Conservation (phyloP, 2,329 filamentous ascomycete species). For the Microsporum ferrugineum region DNA sequence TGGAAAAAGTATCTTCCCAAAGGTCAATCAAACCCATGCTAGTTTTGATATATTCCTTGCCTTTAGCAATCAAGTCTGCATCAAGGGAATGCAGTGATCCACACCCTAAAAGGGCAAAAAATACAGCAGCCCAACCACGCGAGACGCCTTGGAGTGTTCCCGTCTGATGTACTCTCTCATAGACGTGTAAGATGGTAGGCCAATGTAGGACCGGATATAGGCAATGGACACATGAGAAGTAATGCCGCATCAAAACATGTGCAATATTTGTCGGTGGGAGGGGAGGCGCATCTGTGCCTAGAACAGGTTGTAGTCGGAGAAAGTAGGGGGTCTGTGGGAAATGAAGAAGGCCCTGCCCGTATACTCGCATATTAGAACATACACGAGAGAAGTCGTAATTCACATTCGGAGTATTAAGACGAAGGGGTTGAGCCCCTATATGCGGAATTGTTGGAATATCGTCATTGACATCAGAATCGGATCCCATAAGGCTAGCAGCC, state of each 20-base stretch:
- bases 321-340: slow-evolving; percentile 58
- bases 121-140: slow-evolving; percentile 62
- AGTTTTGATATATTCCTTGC: slow-evolving; percentile 57
- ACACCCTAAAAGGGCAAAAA: slow-evolving; percentile 73
- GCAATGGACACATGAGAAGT: slow-evolving; percentile 64
- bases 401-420: slow-evolving; percentile 48
- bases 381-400: slow-evolving; percentile 58
- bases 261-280: slow-evolving; percentile 59
- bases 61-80: slow-evolving; percentile 46
- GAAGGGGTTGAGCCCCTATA: slow-evolving; percentile 54
- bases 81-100: slow-evolving; percentile 62
- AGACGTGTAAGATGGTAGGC: slow-evolving; percentile 65
- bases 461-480: slow-evolving; percentile 27
- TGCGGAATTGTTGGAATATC: slow-evolving; percentile 50
- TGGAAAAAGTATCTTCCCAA: slow-evolving; percentile 65
- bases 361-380: slow-evolving; percentile 58
- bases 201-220: slow-evolving; percentile 81
- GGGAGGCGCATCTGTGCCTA: slow-evolving; percentile 47
- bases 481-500: slow-evolving; percentile 36
- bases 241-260: slow-evolving; percentile 63
- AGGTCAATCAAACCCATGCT: slow-evolving; percentile 62
- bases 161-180: slow-evolving; percentile 63
- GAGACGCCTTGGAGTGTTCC: slow-evolving; percentile 50
- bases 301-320: slow-evolving; percentile 37
- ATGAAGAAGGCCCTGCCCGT: slow-evolving; percentile 69